phyloP scores from a whole-genome alignment of 2,329 filamentous ascomycete species.

The Calonectria crousiana region DNA sequence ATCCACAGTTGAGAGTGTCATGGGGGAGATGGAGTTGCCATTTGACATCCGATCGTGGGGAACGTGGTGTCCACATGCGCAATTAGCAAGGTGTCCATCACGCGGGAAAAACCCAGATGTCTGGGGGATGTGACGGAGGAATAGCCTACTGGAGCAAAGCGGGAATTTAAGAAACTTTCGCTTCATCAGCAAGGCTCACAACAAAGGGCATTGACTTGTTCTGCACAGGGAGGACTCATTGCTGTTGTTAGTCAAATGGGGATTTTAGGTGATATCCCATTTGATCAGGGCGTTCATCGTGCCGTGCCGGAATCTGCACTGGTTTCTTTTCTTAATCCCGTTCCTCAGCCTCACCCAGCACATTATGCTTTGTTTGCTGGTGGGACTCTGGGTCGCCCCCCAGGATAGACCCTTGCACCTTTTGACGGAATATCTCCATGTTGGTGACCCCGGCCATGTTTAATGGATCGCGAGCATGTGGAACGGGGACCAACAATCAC shows the following conservation, averaged over 20 bases:
- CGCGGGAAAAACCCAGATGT: neutral
- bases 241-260: neutral
- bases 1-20: neutral
- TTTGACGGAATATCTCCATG: neutral
- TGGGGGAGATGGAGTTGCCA: neutral
- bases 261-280: neutral
- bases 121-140: neutral
- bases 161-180: neutral
- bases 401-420: neutral
- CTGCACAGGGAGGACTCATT: neutral
- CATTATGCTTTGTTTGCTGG: neutral
- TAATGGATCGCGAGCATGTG: neutral
- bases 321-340: neutral
- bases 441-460: neutral
- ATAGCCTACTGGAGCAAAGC: neutral
- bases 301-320: neutral
- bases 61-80: neutral
- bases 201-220: too few relatives aligned
- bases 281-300: neutral
- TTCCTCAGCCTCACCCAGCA: neutral
- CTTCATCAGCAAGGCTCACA: neutral
- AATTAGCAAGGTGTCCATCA: neutral
- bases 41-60: conserved; percentile 1
- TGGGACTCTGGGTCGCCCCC: neutral
- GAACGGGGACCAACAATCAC: neutral